Percentiles rank a stretch among this genome's conserved stretches.
These are phyloP conservation scores for Leccinum fuscescens DNA, from an alignment of 1,284 basidiomycete species.

Conservation along the genomic window DNA sequence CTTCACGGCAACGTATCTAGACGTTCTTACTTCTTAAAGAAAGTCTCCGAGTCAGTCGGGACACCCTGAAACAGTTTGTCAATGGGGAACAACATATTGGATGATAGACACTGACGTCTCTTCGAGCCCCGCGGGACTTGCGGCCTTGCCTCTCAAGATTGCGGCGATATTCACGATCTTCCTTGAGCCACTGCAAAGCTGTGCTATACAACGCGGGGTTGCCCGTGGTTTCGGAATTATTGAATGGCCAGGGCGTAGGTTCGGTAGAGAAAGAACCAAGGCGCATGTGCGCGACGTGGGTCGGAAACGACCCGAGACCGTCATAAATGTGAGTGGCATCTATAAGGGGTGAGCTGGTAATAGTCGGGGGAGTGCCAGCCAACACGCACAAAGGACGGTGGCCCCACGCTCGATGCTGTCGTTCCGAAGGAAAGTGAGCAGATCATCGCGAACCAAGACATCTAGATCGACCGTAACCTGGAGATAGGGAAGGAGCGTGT, in stretches of 20 bases:
- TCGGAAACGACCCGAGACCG: constrained; percentile 83
- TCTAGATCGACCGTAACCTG: constrained; percentile 98
- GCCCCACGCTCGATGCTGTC: constrained; percentile 83
- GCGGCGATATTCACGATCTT: constrained; percentile 70
- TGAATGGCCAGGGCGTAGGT: constrained; percentile 65
- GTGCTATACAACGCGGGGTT: constrained; percentile 58
- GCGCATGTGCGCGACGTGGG: constrained; percentile 87
- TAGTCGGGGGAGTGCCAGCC: not conserved
- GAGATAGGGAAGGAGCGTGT: constrained; percentile 4
- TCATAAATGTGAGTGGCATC: constrained; percentile 97
- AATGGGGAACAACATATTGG: not conserved
- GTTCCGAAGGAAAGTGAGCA: constrained; percentile 83
- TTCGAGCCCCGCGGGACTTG: constrained; percentile 69
- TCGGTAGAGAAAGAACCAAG: constrained; percentile 70
- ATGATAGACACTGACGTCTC: constrained; percentile 45
- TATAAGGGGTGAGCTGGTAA: constrained; percentile 32
- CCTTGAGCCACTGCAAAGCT: constrained; percentile 82
- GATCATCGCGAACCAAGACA: constrained; percentile 89
- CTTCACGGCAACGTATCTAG: not conserved
- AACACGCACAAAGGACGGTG: constrained; percentile 80
- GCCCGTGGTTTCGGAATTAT: constrained; percentile 14
- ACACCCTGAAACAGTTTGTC: constrained; percentile 37
- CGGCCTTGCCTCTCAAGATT: constrained; percentile 59
- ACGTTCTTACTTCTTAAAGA: constrained; percentile 80
- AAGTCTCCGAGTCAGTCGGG: constrained; percentile 80